Evolutionary conservation across 345 rosid genomes (phyloP).

Genomic region (Eucalyptus curtisii): DNA sequence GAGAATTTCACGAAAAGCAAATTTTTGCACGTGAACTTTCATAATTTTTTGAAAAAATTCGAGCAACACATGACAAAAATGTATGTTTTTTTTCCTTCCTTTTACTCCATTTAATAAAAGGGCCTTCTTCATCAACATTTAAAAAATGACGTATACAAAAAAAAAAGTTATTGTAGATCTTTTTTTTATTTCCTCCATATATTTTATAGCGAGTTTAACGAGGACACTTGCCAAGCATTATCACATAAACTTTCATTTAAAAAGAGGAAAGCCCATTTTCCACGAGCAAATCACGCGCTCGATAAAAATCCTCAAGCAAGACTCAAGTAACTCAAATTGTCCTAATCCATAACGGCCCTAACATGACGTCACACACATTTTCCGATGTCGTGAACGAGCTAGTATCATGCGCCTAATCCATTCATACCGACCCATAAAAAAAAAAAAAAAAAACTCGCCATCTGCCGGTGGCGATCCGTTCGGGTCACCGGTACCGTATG

Average conservation of each 20-base stretch:
- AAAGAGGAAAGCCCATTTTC: not conserved
- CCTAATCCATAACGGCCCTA: not conserved
- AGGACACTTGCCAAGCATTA: not conserved
- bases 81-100: not conserved
- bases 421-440: not conserved
- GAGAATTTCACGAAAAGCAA: not conserved
- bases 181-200: not conserved
- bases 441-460: not conserved
- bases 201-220: not conserved
- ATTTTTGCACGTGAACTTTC: not conserved
- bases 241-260: rapidly evolving
- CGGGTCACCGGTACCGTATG: not conserved
- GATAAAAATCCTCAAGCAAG: rapidly evolving
- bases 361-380: not conserved
- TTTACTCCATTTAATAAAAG: not conserved
- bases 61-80: not conserved
- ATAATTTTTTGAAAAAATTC: not conserved
- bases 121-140: not conserved
- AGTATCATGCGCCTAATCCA: not conserved
- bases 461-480: not conserved
- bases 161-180: not conserved
- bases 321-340: not conserved
- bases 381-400: not conserved
- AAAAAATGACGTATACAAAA: not conserved
- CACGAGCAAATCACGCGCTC: rapidly evolving